Base-by-base conservation (phyloP, 768 basidiomycete genomes). In the Trametes villosa region DNA sequence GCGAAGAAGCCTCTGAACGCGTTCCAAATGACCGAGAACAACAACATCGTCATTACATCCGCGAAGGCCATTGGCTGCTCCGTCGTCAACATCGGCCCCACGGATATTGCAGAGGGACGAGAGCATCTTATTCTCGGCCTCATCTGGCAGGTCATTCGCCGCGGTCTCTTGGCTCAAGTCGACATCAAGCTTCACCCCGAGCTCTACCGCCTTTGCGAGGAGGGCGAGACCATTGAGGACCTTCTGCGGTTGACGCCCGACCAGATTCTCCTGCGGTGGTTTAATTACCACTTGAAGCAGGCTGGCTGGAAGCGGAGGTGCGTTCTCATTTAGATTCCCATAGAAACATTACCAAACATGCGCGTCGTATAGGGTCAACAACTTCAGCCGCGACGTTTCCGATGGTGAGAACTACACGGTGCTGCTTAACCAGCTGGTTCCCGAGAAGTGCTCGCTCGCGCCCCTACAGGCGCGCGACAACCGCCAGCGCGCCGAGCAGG, bases 11-110 rank as follows among this genome's bases (percentile, higher is more conserved):
- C 91, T 0, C 82, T 99, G 47, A 99, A 99, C 71, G 93, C 94
- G 0, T 99, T 99, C 85, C 95, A 99, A 70, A 98, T 98, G 69
- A 98, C 97, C 0, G 97, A 99, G 75, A 98, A 98, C 80, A 98
- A 99, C 82, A 99, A 98, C 76, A 97, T 99, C 71, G 96, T 98
- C 71, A 97, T 99, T 76, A 91, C 93, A 13, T 98, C 97, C 26
- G 88, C 96, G 36, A 98, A 98, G 77, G 96, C 91, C 73, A 98
- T 99, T 65, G 96, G 97, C 36, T 97, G 97, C 71, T 96, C 94
- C 2, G 95, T 98, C 54, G 96, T 99, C 76, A 99, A 99, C 77
- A 98, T 99, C 65, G 97, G 97, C 26, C 90, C 96, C 0, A 82
- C 86, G 3, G 97, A 99, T 77, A 79, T 99, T 51, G 83, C 94